phyloP scores from a whole-genome alignment of 116 monocot species.

The Thalassia testudinum region DNA sequence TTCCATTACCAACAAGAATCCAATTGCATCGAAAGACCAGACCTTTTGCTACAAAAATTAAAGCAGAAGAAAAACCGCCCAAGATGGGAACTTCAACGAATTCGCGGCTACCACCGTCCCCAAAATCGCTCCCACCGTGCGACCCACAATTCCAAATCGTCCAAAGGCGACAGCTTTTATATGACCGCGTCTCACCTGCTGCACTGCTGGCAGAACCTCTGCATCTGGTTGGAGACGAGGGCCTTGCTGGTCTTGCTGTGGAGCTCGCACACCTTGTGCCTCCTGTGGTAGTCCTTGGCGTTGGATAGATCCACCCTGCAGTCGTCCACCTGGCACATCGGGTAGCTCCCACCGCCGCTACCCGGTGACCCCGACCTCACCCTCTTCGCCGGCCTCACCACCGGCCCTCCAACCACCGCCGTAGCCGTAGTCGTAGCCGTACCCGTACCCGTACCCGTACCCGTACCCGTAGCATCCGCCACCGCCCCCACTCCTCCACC shows the following conservation, averaged over 20 bases:
- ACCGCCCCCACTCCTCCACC: too few species aligned
- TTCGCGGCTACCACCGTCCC: neutral
- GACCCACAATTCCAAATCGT: neutral
- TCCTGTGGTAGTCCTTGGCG: slow-evolving; percentile 84
- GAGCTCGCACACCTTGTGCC: slow-evolving; percentile 87
- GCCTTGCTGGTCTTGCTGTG: slow-evolving; percentile 75
- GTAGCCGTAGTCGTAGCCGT: neutral
- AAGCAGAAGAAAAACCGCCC: neutral
- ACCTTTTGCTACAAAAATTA: too few species aligned
- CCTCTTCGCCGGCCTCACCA: slow-evolving; percentile 51
- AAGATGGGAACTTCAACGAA: neutral
- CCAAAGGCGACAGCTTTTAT: neutral
- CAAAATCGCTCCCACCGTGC: too few species aligned
- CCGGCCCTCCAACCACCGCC: slow-evolving; percentile 14
- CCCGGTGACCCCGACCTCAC: slow-evolving; percentile 71
- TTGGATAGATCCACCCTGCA: slow-evolving; percentile 65
- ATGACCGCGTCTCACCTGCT: slow-evolving; percentile 42
- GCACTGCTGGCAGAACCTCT: slow-evolving; percentile 97
- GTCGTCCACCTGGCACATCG: slow-evolving; percentile 77
- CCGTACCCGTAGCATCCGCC: neutral
- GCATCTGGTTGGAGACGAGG: slow-evolving; percentile 60
- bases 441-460: neutral
- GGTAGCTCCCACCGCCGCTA: slow-evolving; percentile 16
- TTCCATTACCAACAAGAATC: neutral
- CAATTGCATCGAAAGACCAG: neutral